Evolutionary conservation across 176 grass and related monocot genomes (phyloP).

Genomic region (Echinochloa phyllopogon): DNA sequence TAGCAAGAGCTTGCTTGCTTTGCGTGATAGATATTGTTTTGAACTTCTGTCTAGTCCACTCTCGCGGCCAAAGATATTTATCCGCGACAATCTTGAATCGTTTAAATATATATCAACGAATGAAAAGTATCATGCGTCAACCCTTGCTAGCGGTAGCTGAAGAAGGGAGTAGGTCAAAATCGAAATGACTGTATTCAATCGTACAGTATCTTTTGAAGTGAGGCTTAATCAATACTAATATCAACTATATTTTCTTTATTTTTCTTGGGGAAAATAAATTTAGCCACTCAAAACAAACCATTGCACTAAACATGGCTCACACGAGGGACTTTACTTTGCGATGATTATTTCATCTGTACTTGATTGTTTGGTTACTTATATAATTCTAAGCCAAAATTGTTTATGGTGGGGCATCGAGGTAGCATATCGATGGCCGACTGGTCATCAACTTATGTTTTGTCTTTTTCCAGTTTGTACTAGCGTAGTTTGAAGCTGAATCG

Average conservation of each 20-base stretch:
- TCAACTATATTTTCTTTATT: neutral
- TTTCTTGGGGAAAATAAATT: neutral
- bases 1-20: neutral
- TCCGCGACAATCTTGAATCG: neutral
- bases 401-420: neutral
- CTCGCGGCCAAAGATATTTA: neutral
- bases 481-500: too few species aligned
- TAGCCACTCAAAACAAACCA: neutral
- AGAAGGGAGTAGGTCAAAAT: neutral
- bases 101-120: neutral
- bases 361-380: too few species aligned
- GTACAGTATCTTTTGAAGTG: neutral
- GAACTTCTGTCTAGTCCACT: neutral
- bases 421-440: neutral
- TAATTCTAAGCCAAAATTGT: neutral
- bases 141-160: neutral
- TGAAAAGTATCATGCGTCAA: neutral
- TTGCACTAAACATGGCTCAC: neutral
- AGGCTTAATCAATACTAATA: neutral
- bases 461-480: neutral
- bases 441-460: neutral
- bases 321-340: neutral
- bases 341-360: neutral
- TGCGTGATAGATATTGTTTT: neutral
- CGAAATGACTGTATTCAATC: neutral